Conservation (phyloP, 2,329 filamentous ascomycete species). For the Xylaria sp. region DNA sequence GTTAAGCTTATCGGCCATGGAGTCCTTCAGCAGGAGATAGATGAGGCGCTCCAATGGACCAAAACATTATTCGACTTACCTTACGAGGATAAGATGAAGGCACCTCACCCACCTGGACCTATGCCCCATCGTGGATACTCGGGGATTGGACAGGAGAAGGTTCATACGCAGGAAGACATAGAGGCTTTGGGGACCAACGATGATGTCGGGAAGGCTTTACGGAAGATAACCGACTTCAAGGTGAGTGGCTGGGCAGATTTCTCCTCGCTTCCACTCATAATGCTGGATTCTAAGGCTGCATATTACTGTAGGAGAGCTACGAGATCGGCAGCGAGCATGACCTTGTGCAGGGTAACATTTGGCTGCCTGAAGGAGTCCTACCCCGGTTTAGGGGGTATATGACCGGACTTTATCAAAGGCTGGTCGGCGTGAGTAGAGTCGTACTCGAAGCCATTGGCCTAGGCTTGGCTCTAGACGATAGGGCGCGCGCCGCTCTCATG, state of each 20-base stretch:
- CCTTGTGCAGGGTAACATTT: slow-evolving; percentile 57
- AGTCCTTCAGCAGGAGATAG: slow-evolving; percentile 31
- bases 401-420: slow-evolving; percentile 47
- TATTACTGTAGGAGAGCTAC: slow-evolving; percentile 49
- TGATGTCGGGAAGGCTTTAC: slow-evolving; percentile 26
- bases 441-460: slow-evolving; percentile 36
- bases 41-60: slow-evolving; percentile 36
- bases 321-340: slow-evolving; percentile 59
- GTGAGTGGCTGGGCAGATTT: slow-evolving; percentile 5
- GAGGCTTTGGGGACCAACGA: not conserved
- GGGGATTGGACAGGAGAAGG: slow-evolving; percentile 39
- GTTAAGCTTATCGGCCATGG: slow-evolving; percentile 38
- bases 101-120: slow-evolving; percentile 36
- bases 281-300: not conserved
- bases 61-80: slow-evolving; percentile 41
- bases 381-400: slow-evolving; percentile 53
- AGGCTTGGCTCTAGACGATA: slow-evolving; percentile 28
- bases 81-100: slow-evolving; percentile 41
- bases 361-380: slow-evolving; percentile 57
- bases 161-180: slow-evolving; percentile 38
- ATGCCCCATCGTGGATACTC: slow-evolving; percentile 44
- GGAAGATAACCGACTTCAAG: slow-evolving; percentile 42
- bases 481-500: slow-evolving; percentile 18
- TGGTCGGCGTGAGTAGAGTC: slow-evolving; percentile 27
- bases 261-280: too few species aligned